A percentile compares a stretch with the other conserved stretches of the same genome.
Evolutionary conservation across 495 filamentous ascomycete genomes (phyloP).

Genomic region (Trypethelium eluteriae): DNA sequence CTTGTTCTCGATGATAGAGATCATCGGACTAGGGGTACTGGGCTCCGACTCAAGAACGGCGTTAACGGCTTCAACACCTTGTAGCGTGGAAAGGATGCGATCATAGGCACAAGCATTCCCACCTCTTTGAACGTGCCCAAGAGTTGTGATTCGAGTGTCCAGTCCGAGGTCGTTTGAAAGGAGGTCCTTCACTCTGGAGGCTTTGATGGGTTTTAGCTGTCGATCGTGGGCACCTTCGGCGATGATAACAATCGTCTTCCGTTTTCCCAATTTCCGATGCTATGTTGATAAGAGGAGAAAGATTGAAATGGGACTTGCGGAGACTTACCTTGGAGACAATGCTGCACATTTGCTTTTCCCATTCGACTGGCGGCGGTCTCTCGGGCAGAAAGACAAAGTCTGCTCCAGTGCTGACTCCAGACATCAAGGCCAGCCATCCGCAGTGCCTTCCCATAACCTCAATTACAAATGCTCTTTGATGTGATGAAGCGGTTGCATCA

Average conservation of each 20-base stretch:
- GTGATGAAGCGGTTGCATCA: constrained; percentile 92
- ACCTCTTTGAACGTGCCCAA: constrained; percentile 93
- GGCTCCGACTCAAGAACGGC: constrained; percentile 90
- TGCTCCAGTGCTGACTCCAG: constrained; percentile 87
- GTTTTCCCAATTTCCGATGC: constrained; percentile 87
- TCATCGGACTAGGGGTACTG: constrained; percentile 84
- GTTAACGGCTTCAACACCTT: constrained; percentile 93
- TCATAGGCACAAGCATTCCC: constrained; percentile 90
- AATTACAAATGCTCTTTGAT: constrained; percentile 94
- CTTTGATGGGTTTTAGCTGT: constrained; percentile 75
- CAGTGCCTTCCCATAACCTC: constrained; percentile 99
- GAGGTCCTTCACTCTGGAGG: constrained; percentile 73
- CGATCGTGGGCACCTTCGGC: constrained; percentile 90
- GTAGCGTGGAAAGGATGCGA: constrained; percentile 82
- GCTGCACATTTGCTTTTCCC: constrained; percentile 82
- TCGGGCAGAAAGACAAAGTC: constrained; percentile 98
- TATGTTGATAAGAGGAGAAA: constrained; percentile 40
- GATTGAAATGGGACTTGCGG: background rate
- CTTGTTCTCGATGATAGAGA: constrained; percentile 96
- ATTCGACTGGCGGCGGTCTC: constrained; percentile 78
- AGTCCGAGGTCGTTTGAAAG: constrained; percentile 71
- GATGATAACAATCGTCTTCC: constrained; percentile 96
- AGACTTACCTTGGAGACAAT: constrained; percentile 65
- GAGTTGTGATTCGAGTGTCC: constrained; percentile 89
- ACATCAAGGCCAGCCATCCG: constrained; percentile 96